Evolutionary conservation across 768 basidiomycete genomes (phyloP).

Genomic region (Mycena haematopus): DNA sequence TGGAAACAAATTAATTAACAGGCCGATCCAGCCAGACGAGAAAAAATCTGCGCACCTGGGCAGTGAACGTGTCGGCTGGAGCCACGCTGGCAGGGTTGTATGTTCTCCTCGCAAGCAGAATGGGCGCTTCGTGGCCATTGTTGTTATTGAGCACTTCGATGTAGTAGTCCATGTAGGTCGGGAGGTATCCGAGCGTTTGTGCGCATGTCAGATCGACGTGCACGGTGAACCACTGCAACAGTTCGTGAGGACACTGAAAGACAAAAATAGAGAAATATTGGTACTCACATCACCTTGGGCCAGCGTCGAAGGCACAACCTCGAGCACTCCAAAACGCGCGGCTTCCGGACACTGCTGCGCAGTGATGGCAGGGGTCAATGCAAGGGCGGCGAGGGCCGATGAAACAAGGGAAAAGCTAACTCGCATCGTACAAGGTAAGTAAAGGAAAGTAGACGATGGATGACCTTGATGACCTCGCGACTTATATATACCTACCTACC

Average conservation of each 20-base stretch:
- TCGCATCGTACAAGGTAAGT: no score
- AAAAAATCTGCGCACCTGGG: neutral
- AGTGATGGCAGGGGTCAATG: neutral
- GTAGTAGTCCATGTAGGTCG: constrained; percentile 18
- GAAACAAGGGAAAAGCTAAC: neutral
- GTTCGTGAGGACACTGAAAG: neutral
- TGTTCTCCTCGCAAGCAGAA: constrained; percentile 4
- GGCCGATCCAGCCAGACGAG: no score
- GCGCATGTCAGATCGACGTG: constrained; percentile 5
- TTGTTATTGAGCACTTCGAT: constrained; percentile 14
- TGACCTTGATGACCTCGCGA: no score
- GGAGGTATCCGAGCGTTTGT: constrained; percentile 1
- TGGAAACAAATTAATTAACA: neutral
- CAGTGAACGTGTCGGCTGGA: neutral
- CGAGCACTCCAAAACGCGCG: neutral
- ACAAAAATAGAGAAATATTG: no score
- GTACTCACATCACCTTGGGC: constrained; percentile 6
- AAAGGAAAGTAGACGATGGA: no score
- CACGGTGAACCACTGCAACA: constrained; percentile 5
- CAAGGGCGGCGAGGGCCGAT: neutral
- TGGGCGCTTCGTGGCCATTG: constrained; percentile 13
- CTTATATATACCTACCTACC: no score
- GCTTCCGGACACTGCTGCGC: constrained; percentile 3
- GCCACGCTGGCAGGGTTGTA: neutral
- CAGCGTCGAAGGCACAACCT: neutral